phyloP scores from a whole-genome alignment of 176 grass and related monocot genomes.

The Panicum miliaceum region DNA sequence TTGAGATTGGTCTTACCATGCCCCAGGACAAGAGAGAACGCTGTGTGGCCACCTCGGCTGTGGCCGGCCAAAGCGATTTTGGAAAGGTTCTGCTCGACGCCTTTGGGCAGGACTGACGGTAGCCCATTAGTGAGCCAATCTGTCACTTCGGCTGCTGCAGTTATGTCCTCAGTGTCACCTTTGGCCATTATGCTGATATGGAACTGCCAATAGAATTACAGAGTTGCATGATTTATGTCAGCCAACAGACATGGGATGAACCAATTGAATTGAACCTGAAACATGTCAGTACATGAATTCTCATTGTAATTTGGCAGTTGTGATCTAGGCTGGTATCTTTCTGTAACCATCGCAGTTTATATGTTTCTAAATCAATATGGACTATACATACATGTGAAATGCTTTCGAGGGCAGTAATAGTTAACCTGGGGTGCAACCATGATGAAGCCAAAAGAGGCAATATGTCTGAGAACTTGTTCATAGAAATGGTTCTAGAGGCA shows the following conservation, averaged over 20 bases:
- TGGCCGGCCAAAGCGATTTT: slow-evolving; percentile 59
- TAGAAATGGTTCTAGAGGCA: slow-evolving; percentile 56
- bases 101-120: slow-evolving; percentile 37
- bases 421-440: slow-evolving; percentile 57
- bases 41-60: slow-evolving; percentile 68
- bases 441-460: slow-evolving; percentile 67
- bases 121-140: slow-evolving; percentile 54
- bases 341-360: neutral
- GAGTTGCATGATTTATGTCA: slow-evolving; percentile 12
- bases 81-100: slow-evolving; percentile 40
- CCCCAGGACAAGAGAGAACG: slow-evolving; percentile 55
- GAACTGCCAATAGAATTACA: slow-evolving; percentile 34
- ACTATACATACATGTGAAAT: slow-evolving; percentile 1
- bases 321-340: neutral
- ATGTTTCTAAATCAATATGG: neutral
- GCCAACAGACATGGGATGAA: neutral
- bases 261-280: neutral
- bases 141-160: slow-evolving; percentile 34
- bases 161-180: slow-evolving; percentile 48
- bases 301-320: neutral
- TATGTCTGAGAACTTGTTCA: slow-evolving; percentile 37
- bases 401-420: neutral
- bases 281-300: neutral
- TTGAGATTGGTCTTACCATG: slow-evolving; percentile 42
- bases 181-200: slow-evolving; percentile 16